A percentile compares a stretch with the other conserved stretches of the same genome.
These are phyloP conservation scores for Kluyveromyces lactis DNA, from an alignment of 805 yeast species.

Conservation along the genomic window DNA sequence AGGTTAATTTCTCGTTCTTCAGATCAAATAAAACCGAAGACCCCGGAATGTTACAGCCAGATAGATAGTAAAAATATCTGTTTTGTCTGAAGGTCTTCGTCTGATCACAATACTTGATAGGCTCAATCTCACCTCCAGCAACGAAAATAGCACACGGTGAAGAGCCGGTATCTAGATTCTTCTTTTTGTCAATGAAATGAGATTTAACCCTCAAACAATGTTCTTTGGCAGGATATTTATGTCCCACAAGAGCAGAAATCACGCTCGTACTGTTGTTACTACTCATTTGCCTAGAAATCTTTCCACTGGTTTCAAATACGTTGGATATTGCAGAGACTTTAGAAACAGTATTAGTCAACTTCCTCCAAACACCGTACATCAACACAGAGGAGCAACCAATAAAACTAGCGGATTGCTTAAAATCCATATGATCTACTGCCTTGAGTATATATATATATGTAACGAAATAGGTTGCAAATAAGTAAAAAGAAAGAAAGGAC, in stretches of 20 bases:
- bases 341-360: neutral
- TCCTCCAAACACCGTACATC: conserved; percentile 5
- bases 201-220: conserved; percentile 55
- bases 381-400: conserved; percentile 1
- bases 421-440: no score
- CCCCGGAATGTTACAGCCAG: conserved; percentile 80
- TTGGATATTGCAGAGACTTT: no score
- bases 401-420: neutral
- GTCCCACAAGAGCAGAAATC: conserved; percentile 9
- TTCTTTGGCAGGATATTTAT: conserved; percentile 73
- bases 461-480: no score
- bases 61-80: conserved; percentile 78
- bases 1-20: conserved; percentile 44
- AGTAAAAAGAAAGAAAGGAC: no score
- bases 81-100: conserved; percentile 76
- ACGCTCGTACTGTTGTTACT: neutral
- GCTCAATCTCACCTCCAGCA: conserved; percentile 51
- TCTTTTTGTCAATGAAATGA: conserved; percentile 28
- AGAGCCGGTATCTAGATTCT: conserved; percentile 18
- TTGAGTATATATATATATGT: no score
- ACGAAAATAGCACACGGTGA: conserved; percentile 39
- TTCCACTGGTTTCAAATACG: no score
- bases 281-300: neutral
- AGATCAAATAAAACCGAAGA: conserved; percentile 56
- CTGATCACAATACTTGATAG: conserved; percentile 73